These are phyloP conservation scores for Lasiodiplodia citricola DNA, from an alignment of 2,329 filamentous ascomycete species.

Conservation along the genomic window DNA sequence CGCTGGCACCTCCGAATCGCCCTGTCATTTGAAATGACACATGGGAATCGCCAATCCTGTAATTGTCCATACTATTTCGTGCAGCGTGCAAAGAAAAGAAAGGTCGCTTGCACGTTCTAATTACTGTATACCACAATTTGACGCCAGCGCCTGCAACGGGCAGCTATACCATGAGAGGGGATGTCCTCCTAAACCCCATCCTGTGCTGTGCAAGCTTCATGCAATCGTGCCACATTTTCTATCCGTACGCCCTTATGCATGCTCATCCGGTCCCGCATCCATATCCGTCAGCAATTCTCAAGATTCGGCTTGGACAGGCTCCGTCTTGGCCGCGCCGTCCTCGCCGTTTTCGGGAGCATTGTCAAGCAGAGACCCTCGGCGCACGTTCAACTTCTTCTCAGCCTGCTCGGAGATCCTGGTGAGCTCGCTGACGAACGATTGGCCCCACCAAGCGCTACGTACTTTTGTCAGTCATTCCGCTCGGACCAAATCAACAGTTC, in stretches of 20 bases:
- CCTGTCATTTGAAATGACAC: not conserved
- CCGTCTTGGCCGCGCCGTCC: not conserved
- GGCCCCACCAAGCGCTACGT: slow-evolving; percentile 86
- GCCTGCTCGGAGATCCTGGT: slow-evolving; percentile 61
- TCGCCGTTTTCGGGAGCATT: slow-evolving; percentile 5
- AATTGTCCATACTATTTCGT: not conserved
- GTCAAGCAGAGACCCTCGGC: slow-evolving; percentile 28
- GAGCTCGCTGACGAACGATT: slow-evolving; percentile 88
- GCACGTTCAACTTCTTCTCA: slow-evolving; percentile 55
- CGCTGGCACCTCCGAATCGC: not conserved
- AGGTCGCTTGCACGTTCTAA: not conserved
- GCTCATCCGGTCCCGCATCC: not conserved
- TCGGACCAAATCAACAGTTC: not conserved
- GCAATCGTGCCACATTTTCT: slow-evolving; percentile 20
- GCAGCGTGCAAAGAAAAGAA: not conserved
- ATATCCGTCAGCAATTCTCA: not conserved
- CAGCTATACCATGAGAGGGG: not conserved
- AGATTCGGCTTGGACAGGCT: not conserved
- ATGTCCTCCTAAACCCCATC: not conserved
- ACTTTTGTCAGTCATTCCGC: slow-evolving; percentile 32
- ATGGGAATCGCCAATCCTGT: not conserved
- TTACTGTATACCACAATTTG: not conserved
- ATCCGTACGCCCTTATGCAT: slow-evolving; percentile 13
- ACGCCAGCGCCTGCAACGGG: slow-evolving; percentile 1
- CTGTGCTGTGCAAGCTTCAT: slow-evolving; percentile 11